These are phyloP conservation scores for Neurospora tetraspora DNA, from an alignment of 495 filamentous ascomycete genomes.

Conservation along the genomic window DNA sequence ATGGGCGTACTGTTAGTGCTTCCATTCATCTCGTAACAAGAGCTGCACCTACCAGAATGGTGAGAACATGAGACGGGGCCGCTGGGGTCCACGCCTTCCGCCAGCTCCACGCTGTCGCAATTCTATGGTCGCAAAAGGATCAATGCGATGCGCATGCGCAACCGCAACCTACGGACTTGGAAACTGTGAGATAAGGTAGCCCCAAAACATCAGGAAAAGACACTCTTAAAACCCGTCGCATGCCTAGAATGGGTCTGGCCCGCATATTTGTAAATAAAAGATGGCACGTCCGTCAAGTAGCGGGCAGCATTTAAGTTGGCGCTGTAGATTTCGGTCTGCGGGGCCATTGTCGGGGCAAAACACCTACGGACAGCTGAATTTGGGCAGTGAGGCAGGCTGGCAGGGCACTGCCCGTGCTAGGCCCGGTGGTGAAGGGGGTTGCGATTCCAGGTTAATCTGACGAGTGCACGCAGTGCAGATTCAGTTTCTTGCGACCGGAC, in stretches of 20 bases:
- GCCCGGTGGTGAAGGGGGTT: not conserved
- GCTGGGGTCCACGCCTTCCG: not conserved
- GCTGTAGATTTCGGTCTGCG: not conserved
- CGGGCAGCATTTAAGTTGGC: not conserved
- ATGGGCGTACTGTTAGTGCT: not conserved
- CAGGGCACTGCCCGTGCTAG: not conserved
- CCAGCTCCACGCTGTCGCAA: not conserved
- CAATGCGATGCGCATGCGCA: not conserved
- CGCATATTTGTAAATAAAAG: not conserved
- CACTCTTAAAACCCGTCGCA: not conserved
- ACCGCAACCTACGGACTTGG: not conserved
- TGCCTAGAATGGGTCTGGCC: not conserved
- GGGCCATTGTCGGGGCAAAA: not conserved
- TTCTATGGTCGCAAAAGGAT: not conserved
- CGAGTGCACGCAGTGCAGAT: not conserved
- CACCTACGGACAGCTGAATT: not conserved
- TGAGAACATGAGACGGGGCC: not conserved
- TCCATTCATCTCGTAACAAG: not conserved
- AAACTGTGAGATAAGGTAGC: not conserved
- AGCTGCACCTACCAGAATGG: not conserved
- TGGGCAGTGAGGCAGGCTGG: not conserved
- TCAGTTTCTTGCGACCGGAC: not conserved
- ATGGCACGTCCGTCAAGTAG: not conserved
- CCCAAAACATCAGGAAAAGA: not conserved
- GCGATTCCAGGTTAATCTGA: not conserved